These are phyloP conservation scores for Chenopodium berlandieri DNA, from an alignment of 148 eudicot species.

Conservation along the genomic window DNA sequence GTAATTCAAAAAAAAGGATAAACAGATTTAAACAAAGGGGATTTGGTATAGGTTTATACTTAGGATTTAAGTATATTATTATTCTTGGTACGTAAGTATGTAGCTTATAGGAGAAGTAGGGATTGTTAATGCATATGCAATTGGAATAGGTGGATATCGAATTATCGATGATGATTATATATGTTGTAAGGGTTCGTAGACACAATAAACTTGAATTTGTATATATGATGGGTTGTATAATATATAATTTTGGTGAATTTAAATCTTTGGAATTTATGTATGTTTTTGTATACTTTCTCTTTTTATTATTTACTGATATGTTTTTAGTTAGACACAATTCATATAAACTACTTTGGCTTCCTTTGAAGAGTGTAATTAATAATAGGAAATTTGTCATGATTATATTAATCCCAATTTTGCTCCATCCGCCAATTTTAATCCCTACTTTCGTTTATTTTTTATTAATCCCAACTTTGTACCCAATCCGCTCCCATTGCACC, in stretches of 20 bases:
- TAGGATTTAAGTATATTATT: constrained; percentile 8
- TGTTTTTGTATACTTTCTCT: no score
- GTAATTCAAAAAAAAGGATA: neutral
- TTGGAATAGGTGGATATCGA: neutral
- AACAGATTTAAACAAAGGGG: neutral
- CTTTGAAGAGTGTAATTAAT: no score
- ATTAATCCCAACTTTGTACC: no score
- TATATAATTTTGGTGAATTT: constrained; percentile 20
- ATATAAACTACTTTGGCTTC: no score
- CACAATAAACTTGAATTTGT: constrained; percentile 12
- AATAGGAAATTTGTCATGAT: no score
- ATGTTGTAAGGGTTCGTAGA: neutral
- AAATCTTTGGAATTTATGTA: neutral
- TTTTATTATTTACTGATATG: no score
- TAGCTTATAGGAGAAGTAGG: constrained; percentile 9
- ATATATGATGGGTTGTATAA: constrained; percentile 22
- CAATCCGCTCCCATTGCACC: no score
- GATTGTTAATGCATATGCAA: constrained; percentile 17
- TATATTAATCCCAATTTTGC: no score
- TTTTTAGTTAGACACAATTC: no score
- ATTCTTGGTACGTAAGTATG: neutral
- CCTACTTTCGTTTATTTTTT: no score
- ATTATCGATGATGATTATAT: neutral
- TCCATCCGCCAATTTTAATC: no score
- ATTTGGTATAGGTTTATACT: constrained; percentile 37